These are phyloP conservation scores for Pythium chondricola DNA, from an alignment of 352 stramenopile species.

Conservation along the genomic window DNA sequence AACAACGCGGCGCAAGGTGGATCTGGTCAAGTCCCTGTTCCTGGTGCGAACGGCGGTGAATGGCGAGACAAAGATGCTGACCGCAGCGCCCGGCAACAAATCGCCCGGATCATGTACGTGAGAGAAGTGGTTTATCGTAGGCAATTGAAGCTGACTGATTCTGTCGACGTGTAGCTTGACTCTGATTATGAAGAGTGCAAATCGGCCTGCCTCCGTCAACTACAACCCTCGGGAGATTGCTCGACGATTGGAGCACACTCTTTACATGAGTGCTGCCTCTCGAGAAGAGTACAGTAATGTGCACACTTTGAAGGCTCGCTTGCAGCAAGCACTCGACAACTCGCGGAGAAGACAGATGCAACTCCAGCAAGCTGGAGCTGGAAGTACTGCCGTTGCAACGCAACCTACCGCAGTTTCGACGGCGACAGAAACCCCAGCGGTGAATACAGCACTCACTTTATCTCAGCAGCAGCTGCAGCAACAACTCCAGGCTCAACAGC, in stretches of 20 bases:
- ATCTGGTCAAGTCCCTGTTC: conserved; percentile 3
- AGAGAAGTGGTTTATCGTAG: not conserved
- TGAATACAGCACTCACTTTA: conserved; percentile 11
- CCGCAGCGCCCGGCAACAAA: conserved; percentile 71
- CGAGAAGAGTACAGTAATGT: conserved; percentile 86
- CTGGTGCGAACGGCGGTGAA: conserved; percentile 32
- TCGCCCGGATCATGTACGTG: conserved; percentile 85
- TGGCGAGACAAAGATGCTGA: conserved; percentile 86
- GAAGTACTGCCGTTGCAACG: conserved; percentile 52
- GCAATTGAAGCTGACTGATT: not conserved
- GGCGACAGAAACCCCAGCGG: not conserved
- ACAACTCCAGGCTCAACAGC: conserved; percentile 22
- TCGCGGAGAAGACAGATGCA: conserved; percentile 70
- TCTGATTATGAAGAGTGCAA: conserved; percentile 87
- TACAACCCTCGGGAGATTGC: conserved; percentile 87
- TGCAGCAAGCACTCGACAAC: conserved; percentile 84
- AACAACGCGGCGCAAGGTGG: not conserved
- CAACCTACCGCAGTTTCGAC: conserved; percentile 12
- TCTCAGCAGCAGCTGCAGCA: conserved; percentile 11
- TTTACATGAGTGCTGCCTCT: conserved; percentile 83
- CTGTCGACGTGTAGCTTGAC: conserved; percentile 50
- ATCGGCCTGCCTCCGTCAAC: conserved; percentile 79
- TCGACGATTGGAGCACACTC: conserved; percentile 71
- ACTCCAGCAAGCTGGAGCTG: conserved; percentile 70
- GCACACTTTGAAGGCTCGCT: conserved; percentile 71